Conservation (phyloP, 169 alveolate genomes). For the Neospora caninum region DNA sequence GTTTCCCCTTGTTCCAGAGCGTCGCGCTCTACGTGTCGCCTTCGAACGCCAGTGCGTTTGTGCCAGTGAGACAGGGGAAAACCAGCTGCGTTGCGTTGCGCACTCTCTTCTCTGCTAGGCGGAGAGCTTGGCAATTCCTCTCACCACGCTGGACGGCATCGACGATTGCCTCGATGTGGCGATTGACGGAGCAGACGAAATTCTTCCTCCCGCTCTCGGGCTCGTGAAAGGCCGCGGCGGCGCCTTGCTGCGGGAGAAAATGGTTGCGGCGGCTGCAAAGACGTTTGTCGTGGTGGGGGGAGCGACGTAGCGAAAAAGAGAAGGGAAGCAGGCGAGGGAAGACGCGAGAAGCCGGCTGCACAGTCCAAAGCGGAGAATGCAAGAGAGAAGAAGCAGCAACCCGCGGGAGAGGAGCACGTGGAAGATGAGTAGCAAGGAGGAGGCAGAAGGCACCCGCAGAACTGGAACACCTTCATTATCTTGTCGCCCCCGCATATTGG, state of each 20-base stretch:
- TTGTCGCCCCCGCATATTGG: no score
- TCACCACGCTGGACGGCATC: not conserved
- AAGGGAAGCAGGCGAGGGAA: not conserved
- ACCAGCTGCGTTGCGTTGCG: not conserved
- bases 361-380: no score
- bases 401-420: no score
- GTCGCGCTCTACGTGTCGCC: no score
- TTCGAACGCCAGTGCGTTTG: no score
- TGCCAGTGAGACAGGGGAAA: no score
- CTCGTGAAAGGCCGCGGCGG: slow-evolving; percentile 89
- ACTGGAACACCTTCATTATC: no score
- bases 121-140: not conserved
- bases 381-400: no score
- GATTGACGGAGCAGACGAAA: slow-evolving; percentile 88
- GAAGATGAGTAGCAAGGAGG: no score
- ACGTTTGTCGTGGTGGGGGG: slow-evolving; percentile 68
- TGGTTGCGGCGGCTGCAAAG: slow-evolving; percentile 79
- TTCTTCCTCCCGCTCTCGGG: slow-evolving; percentile 75
- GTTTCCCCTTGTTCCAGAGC: no score
- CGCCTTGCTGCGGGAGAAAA: slow-evolving; percentile 84
- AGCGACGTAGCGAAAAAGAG: not conserved
- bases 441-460: no score
- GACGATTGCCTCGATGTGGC: slow-evolving; percentile 76
- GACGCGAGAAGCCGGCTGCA: no score
- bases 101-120: not conserved